A percentile compares a stretch with the other conserved stretches of the same genome.
These are phyloP conservation scores for Coleophoma crateriformis DNA, from an alignment of 2,329 filamentous ascomycete genomes.

Conservation along the genomic window DNA sequence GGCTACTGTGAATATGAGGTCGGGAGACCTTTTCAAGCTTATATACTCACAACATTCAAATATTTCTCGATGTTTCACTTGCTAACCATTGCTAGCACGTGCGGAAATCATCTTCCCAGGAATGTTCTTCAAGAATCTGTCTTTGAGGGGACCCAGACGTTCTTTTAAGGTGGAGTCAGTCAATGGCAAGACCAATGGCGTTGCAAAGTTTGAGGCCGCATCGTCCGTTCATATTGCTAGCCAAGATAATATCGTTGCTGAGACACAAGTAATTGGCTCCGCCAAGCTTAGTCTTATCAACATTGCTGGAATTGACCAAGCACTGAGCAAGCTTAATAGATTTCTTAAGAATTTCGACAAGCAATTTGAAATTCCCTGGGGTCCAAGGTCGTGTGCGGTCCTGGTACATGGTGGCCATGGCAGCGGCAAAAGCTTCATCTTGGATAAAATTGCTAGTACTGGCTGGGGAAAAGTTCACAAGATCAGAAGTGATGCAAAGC, in stretches of 20 bases:
- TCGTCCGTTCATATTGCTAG: slow-evolving; percentile 21
- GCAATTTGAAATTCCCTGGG: slow-evolving; percentile 19
- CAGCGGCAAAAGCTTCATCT: slow-evolving; percentile 75
- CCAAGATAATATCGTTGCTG: slow-evolving; percentile 2
- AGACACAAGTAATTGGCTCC: slow-evolving; percentile 7
- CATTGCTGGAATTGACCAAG: slow-evolving; percentile 63
- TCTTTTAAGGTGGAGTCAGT: slow-evolving; percentile 59
- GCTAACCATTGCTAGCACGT: slow-evolving; percentile 36
- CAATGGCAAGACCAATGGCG: slow-evolving; percentile 35
- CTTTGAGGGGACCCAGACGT: slow-evolving; percentile 48
- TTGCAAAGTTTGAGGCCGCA: slow-evolving; percentile 16
- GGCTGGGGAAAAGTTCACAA: slow-evolving; percentile 67
- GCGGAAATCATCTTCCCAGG: slow-evolving; percentile 67
- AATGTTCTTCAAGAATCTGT: slow-evolving; percentile 62
- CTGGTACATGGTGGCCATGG: slow-evolving; percentile 73
- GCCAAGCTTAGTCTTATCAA: slow-evolving; percentile 38
- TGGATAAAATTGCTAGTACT: slow-evolving; percentile 60
- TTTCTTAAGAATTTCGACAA: slow-evolving; percentile 53
- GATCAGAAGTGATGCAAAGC: slow-evolving; percentile 50
- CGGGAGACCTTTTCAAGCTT: too few relatives aligned
- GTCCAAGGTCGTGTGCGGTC: slow-evolving; percentile 29
- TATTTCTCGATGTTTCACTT: background rate
- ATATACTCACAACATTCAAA: background rate
- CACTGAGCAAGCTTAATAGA: slow-evolving; percentile 61
- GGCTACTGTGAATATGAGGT: too few relatives aligned